Percentiles rank a stretch among this genome's conserved stretches.
These are phyloP conservation scores for Cystobasidium sp. DNA, from an alignment of 1,284 basidiomycete genomes.

Conservation along the genomic window DNA sequence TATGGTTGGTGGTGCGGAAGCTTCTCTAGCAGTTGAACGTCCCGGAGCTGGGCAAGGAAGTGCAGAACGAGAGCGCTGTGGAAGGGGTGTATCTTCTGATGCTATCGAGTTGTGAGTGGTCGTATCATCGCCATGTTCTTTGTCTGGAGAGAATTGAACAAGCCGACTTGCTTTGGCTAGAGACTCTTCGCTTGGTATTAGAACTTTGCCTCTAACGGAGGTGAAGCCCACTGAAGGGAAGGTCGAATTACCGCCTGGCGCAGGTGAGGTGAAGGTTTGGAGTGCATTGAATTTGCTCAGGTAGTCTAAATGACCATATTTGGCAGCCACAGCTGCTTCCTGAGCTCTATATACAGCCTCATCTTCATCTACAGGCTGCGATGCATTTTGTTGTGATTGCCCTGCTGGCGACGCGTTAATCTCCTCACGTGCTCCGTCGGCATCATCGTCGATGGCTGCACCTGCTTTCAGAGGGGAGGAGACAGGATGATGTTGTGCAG, in stretches of 20 bases:
- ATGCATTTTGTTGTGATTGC: too few species aligned
- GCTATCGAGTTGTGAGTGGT: neutral
- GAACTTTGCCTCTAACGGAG: slow-evolving; percentile 33
- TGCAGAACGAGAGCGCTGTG: neutral
- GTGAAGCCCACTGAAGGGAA: slow-evolving; percentile 32
- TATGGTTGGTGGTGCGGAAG: neutral
- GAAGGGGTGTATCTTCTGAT: slow-evolving; percentile 3
- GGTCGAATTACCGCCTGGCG: slow-evolving; percentile 9
- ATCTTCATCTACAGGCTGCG: slow-evolving; percentile 1
- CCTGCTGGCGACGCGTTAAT: neutral
- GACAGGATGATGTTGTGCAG: neutral
- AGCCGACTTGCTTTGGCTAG: slow-evolving; percentile 27
- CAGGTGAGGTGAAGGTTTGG: slow-evolving; percentile 2
- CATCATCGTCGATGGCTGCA: neutral
- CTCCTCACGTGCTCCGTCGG: neutral
- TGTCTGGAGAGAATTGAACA: slow-evolving; percentile 13
- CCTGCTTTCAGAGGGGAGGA: slow-evolving; percentile 3
- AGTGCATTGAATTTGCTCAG: neutral
- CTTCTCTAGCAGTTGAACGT: neutral
- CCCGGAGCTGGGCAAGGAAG: neutral
- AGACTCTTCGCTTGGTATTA: slow-evolving; percentile 25
- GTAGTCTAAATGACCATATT: slow-evolving; percentile 30
- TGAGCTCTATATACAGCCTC: slow-evolving; percentile 18
- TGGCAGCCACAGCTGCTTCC: slow-evolving; percentile 38
- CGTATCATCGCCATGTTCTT: neutral